These are phyloP conservation scores for Huntiella moniliformis DNA, from an alignment of 2,329 filamentous ascomycete species.

Conservation along the genomic window DNA sequence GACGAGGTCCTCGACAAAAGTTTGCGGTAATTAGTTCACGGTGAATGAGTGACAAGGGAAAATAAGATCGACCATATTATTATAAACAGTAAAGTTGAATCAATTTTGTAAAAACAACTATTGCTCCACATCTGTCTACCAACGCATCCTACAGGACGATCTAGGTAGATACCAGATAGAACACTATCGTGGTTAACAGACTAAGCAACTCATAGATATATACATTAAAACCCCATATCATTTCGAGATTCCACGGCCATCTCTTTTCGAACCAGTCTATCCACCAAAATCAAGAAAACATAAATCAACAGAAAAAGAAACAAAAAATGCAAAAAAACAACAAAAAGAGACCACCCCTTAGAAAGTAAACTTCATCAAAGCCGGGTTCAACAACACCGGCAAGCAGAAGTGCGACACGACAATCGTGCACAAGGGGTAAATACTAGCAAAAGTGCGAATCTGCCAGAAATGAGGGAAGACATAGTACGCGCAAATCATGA, in stretches of 20 bases:
- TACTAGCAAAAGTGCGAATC: constrained; percentile 38
- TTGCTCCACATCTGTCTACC: too few relatives aligned
- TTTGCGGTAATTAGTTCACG: too few relatives aligned
- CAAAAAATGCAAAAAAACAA: not conserved
- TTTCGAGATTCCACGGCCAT: too few relatives aligned
- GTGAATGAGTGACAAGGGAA: not conserved
- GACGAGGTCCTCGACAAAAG: too few relatives aligned
- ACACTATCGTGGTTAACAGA: too few relatives aligned
- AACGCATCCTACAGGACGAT: not conserved
- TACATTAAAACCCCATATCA: too few relatives aligned
- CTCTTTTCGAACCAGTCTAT: not conserved
- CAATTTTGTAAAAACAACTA: not conserved
- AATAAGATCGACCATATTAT: not conserved
- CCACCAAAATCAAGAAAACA: not conserved
- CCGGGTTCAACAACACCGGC: constrained; percentile 42
- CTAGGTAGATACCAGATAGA: not conserved
- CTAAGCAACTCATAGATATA: too few relatives aligned
- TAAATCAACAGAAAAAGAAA: constrained; percentile 3
- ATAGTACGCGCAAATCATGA: constrained; percentile 30
- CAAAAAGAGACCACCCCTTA: not conserved
- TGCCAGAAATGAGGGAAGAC: constrained; percentile 33
- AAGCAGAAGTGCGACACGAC: constrained; percentile 36
- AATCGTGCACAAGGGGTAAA: constrained; percentile 36
- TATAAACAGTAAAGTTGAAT: not conserved
- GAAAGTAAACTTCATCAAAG: constrained; percentile 29